phyloP scores from a whole-genome alignment of 768 basidiomycete genomes.

The Podaxis pistillaris region DNA sequence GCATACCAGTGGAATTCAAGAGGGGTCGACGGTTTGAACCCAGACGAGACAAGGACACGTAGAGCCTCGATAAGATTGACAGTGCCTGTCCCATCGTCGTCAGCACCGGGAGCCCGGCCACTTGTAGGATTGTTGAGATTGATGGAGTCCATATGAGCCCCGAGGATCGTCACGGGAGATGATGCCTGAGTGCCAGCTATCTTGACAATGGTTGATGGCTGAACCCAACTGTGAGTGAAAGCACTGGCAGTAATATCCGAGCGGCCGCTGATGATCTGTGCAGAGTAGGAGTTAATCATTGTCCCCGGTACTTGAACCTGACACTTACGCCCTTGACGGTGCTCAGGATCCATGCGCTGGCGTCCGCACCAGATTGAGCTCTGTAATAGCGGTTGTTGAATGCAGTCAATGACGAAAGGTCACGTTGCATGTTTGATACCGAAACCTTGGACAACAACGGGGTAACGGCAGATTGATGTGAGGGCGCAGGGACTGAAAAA shows the following conservation, averaged over 20 bases:
- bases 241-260: constrained; percentile 28
- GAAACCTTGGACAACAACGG: constrained; percentile 29
- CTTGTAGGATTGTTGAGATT: constrained; percentile 35
- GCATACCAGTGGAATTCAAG: constrained; percentile 51
- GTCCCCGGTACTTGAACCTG: neutral
- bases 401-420: constrained; percentile 33
- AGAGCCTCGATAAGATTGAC: constrained; percentile 44
- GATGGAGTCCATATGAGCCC: constrained; percentile 43
- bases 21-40: constrained; percentile 36
- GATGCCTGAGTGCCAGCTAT: constrained; percentile 32
- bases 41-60: constrained; percentile 35
- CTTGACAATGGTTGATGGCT: constrained; percentile 35
- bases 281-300: neutral
- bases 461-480: constrained; percentile 26
- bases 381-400: constrained; percentile 46
- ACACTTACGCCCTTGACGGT: constrained; percentile 28
- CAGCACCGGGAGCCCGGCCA: constrained; percentile 47
- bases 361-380: constrained; percentile 34
- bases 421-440: constrained; percentile 31
- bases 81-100: constrained; percentile 47
- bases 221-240: constrained; percentile 32
- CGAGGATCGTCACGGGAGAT: constrained; percentile 35
- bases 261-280: constrained; percentile 25
- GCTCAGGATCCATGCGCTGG: constrained; percentile 37
- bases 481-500: constrained; percentile 29